Conservation (phyloP, 306 rosid genomes). For the Chamaecrista fasciculata region DNA sequence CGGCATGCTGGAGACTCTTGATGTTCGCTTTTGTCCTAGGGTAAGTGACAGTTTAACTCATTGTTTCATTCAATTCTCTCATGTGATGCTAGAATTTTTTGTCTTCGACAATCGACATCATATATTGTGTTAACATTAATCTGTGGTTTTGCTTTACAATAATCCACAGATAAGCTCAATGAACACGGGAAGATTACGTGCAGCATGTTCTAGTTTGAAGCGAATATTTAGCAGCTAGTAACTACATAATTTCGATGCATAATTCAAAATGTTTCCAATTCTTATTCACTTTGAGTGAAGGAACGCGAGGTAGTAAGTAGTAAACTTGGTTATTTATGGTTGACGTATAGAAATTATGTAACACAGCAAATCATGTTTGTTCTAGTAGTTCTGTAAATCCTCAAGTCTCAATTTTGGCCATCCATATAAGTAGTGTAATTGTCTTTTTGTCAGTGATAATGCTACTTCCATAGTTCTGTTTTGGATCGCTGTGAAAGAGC, state of each 20-base stretch:
- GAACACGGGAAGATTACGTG: conserved; percentile 77
- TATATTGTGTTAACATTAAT: background rate
- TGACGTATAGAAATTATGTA: conserved; percentile 45
- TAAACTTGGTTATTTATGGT: conserved; percentile 26
- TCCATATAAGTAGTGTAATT: background rate
- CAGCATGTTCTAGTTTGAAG: conserved; percentile 77
- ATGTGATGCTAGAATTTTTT: too few relatives aligned
- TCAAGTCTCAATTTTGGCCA: conserved; percentile 31
- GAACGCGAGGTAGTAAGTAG: conserved; percentile 21
- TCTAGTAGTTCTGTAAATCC: conserved; percentile 25
- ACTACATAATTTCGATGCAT: conserved; percentile 34
- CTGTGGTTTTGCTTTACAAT: background rate
- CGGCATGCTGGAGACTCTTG: conserved; percentile 91
- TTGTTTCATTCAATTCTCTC: background rate
- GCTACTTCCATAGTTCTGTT: too few relatives aligned
- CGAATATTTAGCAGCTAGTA: conserved; percentile 89
- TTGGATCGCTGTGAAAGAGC: background rate
- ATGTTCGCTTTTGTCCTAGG: conserved; percentile 95
- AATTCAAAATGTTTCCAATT: conserved; percentile 19
- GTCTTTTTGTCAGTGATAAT: too few relatives aligned
- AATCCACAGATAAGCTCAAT: conserved; percentile 52
- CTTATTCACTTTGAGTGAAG: conserved; percentile 27
- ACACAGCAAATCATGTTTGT: conserved; percentile 35
- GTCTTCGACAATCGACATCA: too few relatives aligned
- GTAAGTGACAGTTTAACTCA: conserved; percentile 38